These are phyloP conservation scores for Kuraishia piskuri DNA, from an alignment of 805 yeast genomes.

Conservation along the genomic window DNA sequence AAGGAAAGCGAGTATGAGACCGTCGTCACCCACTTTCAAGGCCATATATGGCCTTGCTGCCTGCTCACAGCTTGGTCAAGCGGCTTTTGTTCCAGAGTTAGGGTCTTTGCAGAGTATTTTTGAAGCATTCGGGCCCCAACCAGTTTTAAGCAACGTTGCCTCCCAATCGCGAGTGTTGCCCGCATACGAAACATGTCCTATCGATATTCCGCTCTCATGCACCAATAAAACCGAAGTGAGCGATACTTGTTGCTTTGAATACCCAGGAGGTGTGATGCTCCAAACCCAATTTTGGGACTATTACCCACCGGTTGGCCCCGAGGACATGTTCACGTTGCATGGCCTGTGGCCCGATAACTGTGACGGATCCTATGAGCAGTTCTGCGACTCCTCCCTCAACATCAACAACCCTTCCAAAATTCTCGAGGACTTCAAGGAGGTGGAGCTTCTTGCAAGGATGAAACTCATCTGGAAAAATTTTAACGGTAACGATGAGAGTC, in stretches of 20 bases:
- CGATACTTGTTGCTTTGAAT: slow-evolving; percentile 78
- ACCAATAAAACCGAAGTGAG: slow-evolving; percentile 40
- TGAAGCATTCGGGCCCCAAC: not conserved
- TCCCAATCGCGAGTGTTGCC: not conserved
- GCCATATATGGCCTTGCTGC: not conserved
- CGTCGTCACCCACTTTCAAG: not conserved
- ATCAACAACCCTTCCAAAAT: slow-evolving; percentile 41
- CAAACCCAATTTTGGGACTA: slow-evolving; percentile 95
- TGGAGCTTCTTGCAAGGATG: slow-evolving; percentile 51
- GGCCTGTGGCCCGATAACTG: slow-evolving; percentile 90
- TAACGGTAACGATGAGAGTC: slow-evolving; percentile 53
- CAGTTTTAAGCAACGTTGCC: not conserved
- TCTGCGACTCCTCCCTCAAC: slow-evolving; percentile 56
- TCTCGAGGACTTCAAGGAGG: slow-evolving; percentile 36
- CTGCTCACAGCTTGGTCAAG: not conserved
- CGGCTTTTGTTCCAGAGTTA: not conserved
- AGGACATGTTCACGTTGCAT: slow-evolving; percentile 67
- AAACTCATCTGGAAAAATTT: slow-evolving; percentile 61
- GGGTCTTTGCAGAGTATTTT: not conserved
- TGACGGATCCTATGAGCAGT: slow-evolving; percentile 73
- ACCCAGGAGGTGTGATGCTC: slow-evolving; percentile 75
- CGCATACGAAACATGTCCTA: slow-evolving; percentile 33
- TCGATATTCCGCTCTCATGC: slow-evolving; percentile 53
- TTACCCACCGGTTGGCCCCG: slow-evolving; percentile 63
- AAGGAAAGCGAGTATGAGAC: not conserved